Conservation (phyloP, 345 rosid genomes). For the Lepidium sativum region DNA sequence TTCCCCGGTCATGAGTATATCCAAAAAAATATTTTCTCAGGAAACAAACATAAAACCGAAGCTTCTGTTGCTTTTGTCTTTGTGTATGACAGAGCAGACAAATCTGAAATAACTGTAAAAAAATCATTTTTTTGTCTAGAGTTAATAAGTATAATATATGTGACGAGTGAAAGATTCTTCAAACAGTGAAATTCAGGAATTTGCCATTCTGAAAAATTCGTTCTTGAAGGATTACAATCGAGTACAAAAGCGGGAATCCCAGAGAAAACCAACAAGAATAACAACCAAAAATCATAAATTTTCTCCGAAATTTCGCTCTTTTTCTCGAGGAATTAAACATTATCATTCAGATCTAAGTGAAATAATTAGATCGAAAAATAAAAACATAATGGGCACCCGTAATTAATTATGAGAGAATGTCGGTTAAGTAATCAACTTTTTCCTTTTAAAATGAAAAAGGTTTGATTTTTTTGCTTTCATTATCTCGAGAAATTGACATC, state of each 20-base stretch:
- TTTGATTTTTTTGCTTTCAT: not conserved
- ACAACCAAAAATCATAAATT: not conserved
- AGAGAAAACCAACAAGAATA: not conserved
- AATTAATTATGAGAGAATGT: not conserved
- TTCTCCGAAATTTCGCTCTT: not conserved
- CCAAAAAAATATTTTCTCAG: not conserved
- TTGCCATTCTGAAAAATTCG: not conserved
- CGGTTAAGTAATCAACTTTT: not conserved
- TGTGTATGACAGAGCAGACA: slow-evolving; percentile 20
- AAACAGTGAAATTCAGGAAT: slow-evolving; percentile 7
- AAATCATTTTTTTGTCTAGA: not conserved
- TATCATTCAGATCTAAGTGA: not conserved
- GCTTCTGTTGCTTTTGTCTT: slow-evolving; percentile 9
- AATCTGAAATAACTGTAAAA: slow-evolving; percentile 4
- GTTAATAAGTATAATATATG: not conserved
- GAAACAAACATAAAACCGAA: slow-evolving; percentile 12
- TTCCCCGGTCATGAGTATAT: not conserved
- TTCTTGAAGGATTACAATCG: slow-evolving; percentile 16
- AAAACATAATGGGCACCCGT: not conserved
- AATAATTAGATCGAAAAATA: not conserved
- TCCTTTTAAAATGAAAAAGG: not conserved
- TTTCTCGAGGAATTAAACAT: slow-evolving; percentile 4
- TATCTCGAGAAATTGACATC: too few relatives aligned
- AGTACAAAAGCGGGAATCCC: not conserved
- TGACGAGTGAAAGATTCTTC: not conserved